Conservation (phyloP, 164 flowering plant genomes). For the Annona cherimola region DNA sequence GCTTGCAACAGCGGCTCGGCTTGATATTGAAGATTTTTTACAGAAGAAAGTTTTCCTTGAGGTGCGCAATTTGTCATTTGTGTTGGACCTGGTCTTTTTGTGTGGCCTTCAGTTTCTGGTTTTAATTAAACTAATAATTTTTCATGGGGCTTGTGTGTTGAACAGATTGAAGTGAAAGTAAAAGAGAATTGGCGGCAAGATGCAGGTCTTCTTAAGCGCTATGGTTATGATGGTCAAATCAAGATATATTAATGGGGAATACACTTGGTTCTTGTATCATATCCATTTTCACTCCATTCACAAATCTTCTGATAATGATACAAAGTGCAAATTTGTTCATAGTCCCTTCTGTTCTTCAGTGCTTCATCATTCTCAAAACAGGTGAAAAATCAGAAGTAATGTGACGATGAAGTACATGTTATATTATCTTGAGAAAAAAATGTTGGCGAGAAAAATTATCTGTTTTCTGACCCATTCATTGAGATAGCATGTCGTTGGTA, state of each 20-base stretch:
- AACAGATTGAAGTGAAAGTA: slow-evolving; percentile 85
- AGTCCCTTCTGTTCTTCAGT: not conserved
- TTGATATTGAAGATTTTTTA: slow-evolving; percentile 94
- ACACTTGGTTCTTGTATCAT: not conserved
- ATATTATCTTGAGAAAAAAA: too few species aligned
- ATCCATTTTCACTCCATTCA: not conserved
- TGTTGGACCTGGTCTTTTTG: not conserved
- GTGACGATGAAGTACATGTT: too few species aligned
- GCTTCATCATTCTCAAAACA: not conserved
- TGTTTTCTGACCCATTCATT: too few species aligned
- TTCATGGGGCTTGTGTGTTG: not conserved
- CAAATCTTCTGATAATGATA: too few species aligned
- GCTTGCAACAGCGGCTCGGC: slow-evolving; percentile 91
- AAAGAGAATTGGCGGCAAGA: slow-evolving; percentile 94
- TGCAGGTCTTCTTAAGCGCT: slow-evolving; percentile 76
- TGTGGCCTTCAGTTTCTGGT: not conserved
- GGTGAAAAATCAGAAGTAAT: too few species aligned
- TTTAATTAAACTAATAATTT: not conserved
- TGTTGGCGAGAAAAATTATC: too few species aligned
- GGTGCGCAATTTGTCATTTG: slow-evolving; percentile 30
- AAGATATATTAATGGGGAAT: slow-evolving; percentile 30
- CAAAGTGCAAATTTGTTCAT: slow-evolving; percentile 2
- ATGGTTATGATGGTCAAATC: slow-evolving; percentile 89
- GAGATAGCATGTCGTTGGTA: too few species aligned
- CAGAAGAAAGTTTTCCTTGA: slow-evolving; percentile 96